Conservation (phyloP, 768 basidiomycete species). For the Boletus huronensis region DNA sequence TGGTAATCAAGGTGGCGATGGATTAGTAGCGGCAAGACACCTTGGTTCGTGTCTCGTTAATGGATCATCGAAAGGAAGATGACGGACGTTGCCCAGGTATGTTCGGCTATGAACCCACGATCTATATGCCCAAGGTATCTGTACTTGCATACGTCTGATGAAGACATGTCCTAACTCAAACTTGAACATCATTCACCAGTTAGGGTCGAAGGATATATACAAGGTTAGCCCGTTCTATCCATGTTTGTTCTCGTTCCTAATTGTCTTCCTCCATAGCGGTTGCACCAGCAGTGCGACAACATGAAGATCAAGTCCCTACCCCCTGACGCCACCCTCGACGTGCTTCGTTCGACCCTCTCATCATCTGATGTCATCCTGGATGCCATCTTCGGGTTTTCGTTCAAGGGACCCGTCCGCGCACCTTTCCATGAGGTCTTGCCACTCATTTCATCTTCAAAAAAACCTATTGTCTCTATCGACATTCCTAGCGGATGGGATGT, state of each 20-base stretch:
- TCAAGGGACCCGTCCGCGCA: constrained; percentile 82
- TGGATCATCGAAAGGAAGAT: neutral
- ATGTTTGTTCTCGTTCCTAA: neutral
- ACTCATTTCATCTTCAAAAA: constrained; percentile 54
- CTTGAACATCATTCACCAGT: constrained; percentile 40
- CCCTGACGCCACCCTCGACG: constrained; percentile 42
- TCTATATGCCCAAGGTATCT: constrained; percentile 90
- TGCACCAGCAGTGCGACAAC: constrained; percentile 85
- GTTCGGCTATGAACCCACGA: constrained; percentile 86
- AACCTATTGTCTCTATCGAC: constrained; percentile 92
- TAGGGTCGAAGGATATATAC: constrained; percentile 92
- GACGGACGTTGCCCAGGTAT: constrained; percentile 49
- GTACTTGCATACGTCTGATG: neutral
- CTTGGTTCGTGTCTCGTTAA: constrained; percentile 51
- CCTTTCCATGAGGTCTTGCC: constrained; percentile 81
- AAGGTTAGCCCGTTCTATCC: constrained; percentile 41
- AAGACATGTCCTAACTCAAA: neutral
- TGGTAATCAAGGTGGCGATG: constrained; percentile 97
- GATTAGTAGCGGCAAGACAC: constrained; percentile 93
- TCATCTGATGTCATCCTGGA: constrained; percentile 84
- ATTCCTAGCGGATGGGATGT: constrained; percentile 98
- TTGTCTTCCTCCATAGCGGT: constrained; percentile 44
- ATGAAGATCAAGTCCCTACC: constrained; percentile 76
- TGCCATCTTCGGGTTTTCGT: constrained; percentile 98
- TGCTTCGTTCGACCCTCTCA: constrained; percentile 48